phyloP scores from a whole-genome alignment of 495 filamentous ascomycete species.

The Daldinia grandis region DNA sequence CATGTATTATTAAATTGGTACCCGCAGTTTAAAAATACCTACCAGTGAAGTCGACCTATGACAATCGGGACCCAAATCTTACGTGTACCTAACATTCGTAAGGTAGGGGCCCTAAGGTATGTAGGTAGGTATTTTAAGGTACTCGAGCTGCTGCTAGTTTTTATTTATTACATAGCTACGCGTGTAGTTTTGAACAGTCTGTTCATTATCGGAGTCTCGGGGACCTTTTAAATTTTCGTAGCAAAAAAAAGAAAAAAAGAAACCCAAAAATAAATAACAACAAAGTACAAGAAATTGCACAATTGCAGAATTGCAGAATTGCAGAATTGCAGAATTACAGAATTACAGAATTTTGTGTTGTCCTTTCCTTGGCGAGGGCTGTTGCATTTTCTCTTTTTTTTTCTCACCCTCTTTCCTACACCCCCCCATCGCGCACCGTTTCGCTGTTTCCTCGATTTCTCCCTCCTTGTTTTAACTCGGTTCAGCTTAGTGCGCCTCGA shows the following conservation, averaged over 20 bases:
- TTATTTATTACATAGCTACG: not conserved
- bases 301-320: not conserved
- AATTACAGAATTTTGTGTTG: slow-evolving; percentile 25
- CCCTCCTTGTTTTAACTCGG: slow-evolving; percentile 35
- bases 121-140: slow-evolving; percentile 27
- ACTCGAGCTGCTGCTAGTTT: slow-evolving; percentile 7
- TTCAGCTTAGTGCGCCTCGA: slow-evolving; percentile 38
- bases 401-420: slow-evolving; percentile 5
- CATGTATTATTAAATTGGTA: slow-evolving; percentile 13
- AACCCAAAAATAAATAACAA: not conserved
- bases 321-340: not conserved
- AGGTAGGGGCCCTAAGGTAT: not conserved
- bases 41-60: slow-evolving; percentile 16
- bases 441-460: slow-evolving; percentile 21
- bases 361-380: slow-evolving; percentile 31
- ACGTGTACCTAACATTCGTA: slow-evolving; percentile 21
- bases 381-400: slow-evolving; percentile 16
- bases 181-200: slow-evolving; percentile 16
- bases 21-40: slow-evolving; percentile 32
- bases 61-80: slow-evolving; percentile 15
- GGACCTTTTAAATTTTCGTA: not conserved
- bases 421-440: slow-evolving; percentile 5
- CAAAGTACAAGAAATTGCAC: not conserved
- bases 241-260: not conserved
- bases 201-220: slow-evolving; percentile 18